Evolutionary conservation across 2,329 filamentous ascomycete species (phyloP).

Genomic region (Daldinia eschscholtzii): DNA sequence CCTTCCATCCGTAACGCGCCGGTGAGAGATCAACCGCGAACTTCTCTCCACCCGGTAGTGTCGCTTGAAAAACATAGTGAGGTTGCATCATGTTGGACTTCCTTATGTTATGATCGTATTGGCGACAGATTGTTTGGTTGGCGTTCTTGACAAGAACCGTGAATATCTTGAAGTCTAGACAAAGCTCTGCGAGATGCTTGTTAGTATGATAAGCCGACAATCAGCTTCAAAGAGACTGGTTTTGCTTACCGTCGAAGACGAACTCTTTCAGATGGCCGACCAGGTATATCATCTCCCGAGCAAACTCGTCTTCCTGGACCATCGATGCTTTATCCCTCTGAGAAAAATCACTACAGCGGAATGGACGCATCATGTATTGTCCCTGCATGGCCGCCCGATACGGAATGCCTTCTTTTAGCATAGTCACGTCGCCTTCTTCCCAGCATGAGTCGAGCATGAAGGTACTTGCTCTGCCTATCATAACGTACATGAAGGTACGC

Average conservation of each 20-base stretch:
- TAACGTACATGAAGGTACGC: not conserved
- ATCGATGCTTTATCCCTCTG: not conserved
- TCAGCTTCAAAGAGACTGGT: not conserved
- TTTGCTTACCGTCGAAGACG: slow-evolving; percentile 11
- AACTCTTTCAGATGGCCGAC: not conserved
- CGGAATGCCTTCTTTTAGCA: not conserved
- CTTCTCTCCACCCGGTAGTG: not conserved
- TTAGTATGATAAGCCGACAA: not conserved
- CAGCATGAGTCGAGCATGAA: not conserved
- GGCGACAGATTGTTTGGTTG: not conserved
- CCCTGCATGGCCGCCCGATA: not conserved
- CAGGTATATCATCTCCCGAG: not conserved
- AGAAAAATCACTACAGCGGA: not conserved
- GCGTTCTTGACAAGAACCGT: slow-evolving; percentile 15
- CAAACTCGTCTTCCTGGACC: not conserved
- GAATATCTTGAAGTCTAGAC: slow-evolving; percentile 8
- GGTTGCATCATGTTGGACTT: slow-evolving; percentile 2
- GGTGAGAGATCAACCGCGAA: slow-evolving; percentile 4
- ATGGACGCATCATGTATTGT: not conserved
- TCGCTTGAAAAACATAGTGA: slow-evolving; percentile 8
- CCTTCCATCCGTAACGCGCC: slow-evolving; percentile 7
- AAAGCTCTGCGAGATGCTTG: not conserved
- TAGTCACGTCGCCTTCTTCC: not conserved
- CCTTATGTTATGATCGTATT: not conserved
- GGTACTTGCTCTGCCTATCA: not conserved